Evolutionary conservation across 1,284 basidiomycete species (phyloP), one percentile per base, ranked within the genome.

Genomic region (Megacollybia platyphylla): DNA sequence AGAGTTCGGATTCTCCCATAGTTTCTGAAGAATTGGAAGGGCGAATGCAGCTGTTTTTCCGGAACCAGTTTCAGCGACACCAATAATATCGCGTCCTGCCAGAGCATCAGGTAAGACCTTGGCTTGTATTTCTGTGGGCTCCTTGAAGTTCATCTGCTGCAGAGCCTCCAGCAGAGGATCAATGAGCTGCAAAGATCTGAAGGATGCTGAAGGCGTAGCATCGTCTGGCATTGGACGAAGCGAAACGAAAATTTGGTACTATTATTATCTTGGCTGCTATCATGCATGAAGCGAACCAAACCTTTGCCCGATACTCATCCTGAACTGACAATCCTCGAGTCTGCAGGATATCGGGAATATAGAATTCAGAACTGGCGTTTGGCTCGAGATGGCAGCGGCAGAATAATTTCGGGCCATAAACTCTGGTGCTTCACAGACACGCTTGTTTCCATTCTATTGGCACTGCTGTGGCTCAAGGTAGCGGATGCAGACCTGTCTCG

Each of bases 11-110:
- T 96, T 84, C 47, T 97, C 88, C 92, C 92, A 98, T 55, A 98
- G 65, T 49, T 89, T 90, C 63, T 99, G 94, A 30, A 99, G 69
- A 47, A 99, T 94, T 4, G 96, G 96, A 4, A 98, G 68, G 13
- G 88, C 88, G 64, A 98, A 98, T 2, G 96, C 96, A 7, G 93
- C 96, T 1, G 96, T 98, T 67, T 98, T 98, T 51, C 96, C 96
- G 11, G 88, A 93, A 39, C 96, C 96, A 24, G 96, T 99, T 54
- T 91, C 87, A 17, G 96, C 96, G 13, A 98, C 86, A 18, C 96
- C 96, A 48, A 99, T 98, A 50, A 99, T 90, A 63, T 99, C 96
- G 54, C 85, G 76, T 0, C 91, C 91, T 55, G 87, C 70, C 1
- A 99, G 64, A 9, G 94, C 94, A 63, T 83, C 79, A 0, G 96